Percentiles rank a stretch among this genome's conserved stretches.
phyloP scores from a whole-genome alignment of 1,284 basidiomycete genomes.

The Cryptococcus deneoformans region DNA sequence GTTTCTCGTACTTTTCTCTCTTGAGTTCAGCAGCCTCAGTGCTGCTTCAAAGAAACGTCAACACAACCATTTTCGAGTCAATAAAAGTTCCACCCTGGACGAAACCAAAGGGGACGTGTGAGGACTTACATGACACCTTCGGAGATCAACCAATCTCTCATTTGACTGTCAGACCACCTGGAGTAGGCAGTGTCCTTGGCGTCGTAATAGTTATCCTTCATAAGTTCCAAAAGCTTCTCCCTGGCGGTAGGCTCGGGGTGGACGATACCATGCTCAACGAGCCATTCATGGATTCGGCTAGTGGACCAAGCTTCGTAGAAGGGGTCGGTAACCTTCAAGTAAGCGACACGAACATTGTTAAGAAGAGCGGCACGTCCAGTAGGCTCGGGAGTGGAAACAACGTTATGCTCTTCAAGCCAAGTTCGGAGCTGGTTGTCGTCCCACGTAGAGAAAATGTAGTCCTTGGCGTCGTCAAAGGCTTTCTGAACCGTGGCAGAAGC shows the following conservation, averaged over 20 bases:
- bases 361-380: slow-evolving; percentile 67
- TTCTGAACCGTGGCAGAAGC: slow-evolving; percentile 54
- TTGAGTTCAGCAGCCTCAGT: slow-evolving; percentile 61
- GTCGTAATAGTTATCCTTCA: slow-evolving; percentile 77
- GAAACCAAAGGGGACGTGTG: slow-evolving; percentile 10
- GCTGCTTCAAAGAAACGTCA: slow-evolving; percentile 13
- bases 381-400: slow-evolving; percentile 62
- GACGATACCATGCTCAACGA: slow-evolving; percentile 70
- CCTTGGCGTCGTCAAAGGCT: slow-evolving; percentile 67
- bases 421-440: slow-evolving; percentile 61
- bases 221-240: slow-evolving; percentile 64
- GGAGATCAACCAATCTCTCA: slow-evolving; percentile 46
- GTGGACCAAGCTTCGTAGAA: slow-evolving; percentile 82
- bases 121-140: slow-evolving; percentile 47
- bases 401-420: slow-evolving; percentile 71
- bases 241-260: slow-evolving; percentile 62
- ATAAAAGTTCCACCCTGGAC: neutral
- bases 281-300: slow-evolving; percentile 82
- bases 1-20: slow-evolving; percentile 72
- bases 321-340: slow-evolving; percentile 60
- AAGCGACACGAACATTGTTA: slow-evolving; percentile 64
- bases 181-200: slow-evolving; percentile 61
- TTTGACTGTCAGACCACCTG: slow-evolving; percentile 57
- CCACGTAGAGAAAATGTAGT: slow-evolving; percentile 87
- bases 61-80: slow-evolving; percentile 8